phyloP scores from a whole-genome alignment of 2,329 filamentous ascomycete genomes.

The Elsinoe arachidis region DNA sequence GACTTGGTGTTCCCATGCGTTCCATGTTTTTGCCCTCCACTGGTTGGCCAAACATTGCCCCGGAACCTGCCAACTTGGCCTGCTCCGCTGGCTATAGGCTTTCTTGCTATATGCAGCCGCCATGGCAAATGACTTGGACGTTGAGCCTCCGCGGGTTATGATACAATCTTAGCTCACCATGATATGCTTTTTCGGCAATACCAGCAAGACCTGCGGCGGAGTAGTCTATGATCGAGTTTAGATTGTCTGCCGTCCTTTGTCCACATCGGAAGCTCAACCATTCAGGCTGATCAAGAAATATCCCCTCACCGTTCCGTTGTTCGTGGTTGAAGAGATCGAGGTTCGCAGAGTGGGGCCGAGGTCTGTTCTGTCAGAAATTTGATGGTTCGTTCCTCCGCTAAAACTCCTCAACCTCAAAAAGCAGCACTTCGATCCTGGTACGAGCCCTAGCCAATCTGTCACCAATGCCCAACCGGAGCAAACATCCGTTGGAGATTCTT shows the following conservation, averaged over 20 bases:
- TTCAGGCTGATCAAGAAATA: background rate
- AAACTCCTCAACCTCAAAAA: background rate
- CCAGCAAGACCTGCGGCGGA: no score
- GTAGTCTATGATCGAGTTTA: no score
- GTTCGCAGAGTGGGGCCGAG: background rate
- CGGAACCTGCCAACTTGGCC: background rate
- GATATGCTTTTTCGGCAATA: background rate
- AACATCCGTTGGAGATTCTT: background rate
- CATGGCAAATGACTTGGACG: background rate
- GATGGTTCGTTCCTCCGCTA: constrained; percentile 5
- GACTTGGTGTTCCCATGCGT: no score
- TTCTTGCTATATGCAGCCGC: no score
- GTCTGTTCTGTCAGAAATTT: background rate
- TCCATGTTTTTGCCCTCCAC: background rate
- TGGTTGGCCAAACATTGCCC: background rate
- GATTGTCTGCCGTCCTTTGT: no score
- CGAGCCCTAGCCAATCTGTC: constrained; percentile 5
- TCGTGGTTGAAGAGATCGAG: background rate
- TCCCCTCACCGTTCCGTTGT: background rate
- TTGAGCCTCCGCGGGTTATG: background rate
- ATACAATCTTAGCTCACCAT: background rate
- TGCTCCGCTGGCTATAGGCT: background rate
- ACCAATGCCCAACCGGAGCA: background rate
- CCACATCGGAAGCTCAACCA: background rate
- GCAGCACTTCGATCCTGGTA: background rate